These are phyloP conservation scores for Friedmanniomyces endolithicus DNA, from an alignment of 495 filamentous ascomycete species.

Conservation along the genomic window DNA sequence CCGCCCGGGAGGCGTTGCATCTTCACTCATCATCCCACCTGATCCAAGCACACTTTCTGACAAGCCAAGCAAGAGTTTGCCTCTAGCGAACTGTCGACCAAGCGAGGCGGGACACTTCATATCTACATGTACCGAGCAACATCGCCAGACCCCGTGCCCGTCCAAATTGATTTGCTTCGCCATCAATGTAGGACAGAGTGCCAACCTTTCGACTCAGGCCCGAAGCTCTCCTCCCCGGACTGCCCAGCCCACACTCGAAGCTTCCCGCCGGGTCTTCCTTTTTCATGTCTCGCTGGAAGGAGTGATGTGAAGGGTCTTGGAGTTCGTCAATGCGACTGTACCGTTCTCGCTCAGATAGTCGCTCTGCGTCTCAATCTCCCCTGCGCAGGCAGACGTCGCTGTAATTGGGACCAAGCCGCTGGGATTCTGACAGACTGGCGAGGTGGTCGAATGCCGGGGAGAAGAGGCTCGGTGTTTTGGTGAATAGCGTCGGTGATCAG, in stretches of 20 bases:
- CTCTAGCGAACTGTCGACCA: too few species aligned
- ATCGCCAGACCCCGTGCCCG: too few species aligned
- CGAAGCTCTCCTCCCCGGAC: slow-evolving; percentile 22
- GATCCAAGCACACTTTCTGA: too few species aligned
- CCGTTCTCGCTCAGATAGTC: slow-evolving; percentile 34
- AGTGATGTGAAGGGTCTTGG: slow-evolving; percentile 20
- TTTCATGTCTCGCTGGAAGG: slow-evolving; percentile 31
- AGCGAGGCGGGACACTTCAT: too few species aligned
- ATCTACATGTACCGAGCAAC: too few species aligned
- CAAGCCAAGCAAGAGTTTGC: too few species aligned
- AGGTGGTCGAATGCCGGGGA: slow-evolving; percentile 5
- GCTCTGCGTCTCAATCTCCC: slow-evolving; percentile 34
- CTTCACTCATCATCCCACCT: too few species aligned
- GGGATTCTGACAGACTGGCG: slow-evolving; percentile 31
- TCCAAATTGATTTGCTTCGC: too few species aligned
- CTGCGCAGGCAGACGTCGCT: slow-evolving; percentile 30
- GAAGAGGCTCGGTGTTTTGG: slow-evolving; percentile 1
- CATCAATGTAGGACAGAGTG: background rate
- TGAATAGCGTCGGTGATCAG: background rate
- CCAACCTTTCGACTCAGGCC: slow-evolving; percentile 19
- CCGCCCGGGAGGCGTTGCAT: too few species aligned
- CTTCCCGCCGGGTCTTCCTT: slow-evolving; percentile 32
- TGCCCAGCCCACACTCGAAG: slow-evolving; percentile 27
- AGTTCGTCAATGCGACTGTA: slow-evolving; percentile 28
- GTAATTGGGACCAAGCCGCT: slow-evolving; percentile 25